Evolutionary conservation across 148 eudicot genomes (phyloP).

Genomic region (Drosera capensis): DNA sequence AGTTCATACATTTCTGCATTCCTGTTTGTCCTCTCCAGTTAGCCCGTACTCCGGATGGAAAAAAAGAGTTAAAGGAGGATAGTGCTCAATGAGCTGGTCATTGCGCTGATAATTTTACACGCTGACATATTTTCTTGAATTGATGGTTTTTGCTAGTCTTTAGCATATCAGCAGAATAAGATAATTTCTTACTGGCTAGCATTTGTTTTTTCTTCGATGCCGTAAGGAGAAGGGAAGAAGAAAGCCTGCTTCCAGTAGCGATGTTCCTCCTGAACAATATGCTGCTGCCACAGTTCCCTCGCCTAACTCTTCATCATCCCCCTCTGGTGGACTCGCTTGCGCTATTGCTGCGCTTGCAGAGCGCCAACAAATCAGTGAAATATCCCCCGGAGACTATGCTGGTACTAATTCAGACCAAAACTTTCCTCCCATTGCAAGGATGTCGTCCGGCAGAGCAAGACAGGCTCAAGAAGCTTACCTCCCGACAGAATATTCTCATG

Average conservation of each 20-base stretch:
- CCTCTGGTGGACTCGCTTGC: constrained; percentile 89
- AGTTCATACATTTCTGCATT: too few species aligned
- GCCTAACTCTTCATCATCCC: constrained; percentile 56
- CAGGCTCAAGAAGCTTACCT: constrained; percentile 12
- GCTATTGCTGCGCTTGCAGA: constrained; percentile 94
- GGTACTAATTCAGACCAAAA: constrained; percentile 19
- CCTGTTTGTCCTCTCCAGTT: too few species aligned
- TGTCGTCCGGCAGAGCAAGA: constrained; percentile 20
- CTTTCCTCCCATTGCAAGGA: constrained; percentile 36
- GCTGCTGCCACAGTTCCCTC: constrained; percentile 13
- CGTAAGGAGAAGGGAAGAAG: constrained; percentile 50
- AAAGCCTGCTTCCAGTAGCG: constrained; percentile 16
- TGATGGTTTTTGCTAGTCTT: neutral
- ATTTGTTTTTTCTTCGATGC: neutral
- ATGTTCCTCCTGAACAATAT: constrained; percentile 27
- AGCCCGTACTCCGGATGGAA: too few species aligned
- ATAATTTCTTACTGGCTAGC: too few species aligned
- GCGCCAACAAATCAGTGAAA: constrained; percentile 56
- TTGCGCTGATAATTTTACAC: too few species aligned
- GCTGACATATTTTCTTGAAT: too few species aligned
- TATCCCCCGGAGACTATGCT: constrained; percentile 22
- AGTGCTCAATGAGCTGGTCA: too few species aligned
- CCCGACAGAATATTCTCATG: constrained; percentile 13
- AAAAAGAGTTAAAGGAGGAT: too few species aligned
- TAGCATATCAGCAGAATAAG: too few species aligned